Base-by-base conservation (phyloP, 148 eudicot species). In the Nyssa sinensis region DNA sequence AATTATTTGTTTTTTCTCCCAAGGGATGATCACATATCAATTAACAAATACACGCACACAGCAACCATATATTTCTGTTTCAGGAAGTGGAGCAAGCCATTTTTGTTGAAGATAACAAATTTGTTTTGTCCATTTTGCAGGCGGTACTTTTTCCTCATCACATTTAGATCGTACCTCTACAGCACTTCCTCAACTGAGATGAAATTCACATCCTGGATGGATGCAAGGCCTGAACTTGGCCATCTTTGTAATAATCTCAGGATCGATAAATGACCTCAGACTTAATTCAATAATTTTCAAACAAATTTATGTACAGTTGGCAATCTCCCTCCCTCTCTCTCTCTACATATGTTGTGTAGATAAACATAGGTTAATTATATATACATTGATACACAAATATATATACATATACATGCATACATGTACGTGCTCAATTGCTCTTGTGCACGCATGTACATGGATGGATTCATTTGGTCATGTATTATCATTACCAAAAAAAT, bases 181-280 rank as follows among this genome's bases (percentile, higher is more conserved):
- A 72, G 88, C 80, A 85, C 81, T 66, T 84, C 88, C 39, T 75
- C 90, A 21, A 55, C 68, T 7, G 86, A 84, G 75, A 84, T 83
- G 74, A 81, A 74, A 34, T 93, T 93, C 83, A 77, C 86, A 7
- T 39, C 82, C 16, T 93, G 98, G 98, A 89, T 91, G 92, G 80
- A 84, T 64, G 90, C 86, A 8, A 86, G 98, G 65, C 98, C 98
- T 62, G 98, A 93, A 82, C 97, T 93, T 71, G 91, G 96, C 32
- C 87, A 93, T 81, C 92, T 93, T 44, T 91, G 94, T 78, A 84
- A 84, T 79, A 90, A 93, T 78, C 92, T 93, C 13, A 89, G 91
- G 80, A 89, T 93, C 41, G 88, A 86, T 75, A 88, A 86, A 82
- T 91, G 75, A 86, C 64, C 59, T 66, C 72, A 59, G 67, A 33